These are phyloP conservation scores for Physcomitrellopsis africana DNA, from an alignment of 225 moss, liverwort and hornwort genomes.

Conservation along the genomic window DNA sequence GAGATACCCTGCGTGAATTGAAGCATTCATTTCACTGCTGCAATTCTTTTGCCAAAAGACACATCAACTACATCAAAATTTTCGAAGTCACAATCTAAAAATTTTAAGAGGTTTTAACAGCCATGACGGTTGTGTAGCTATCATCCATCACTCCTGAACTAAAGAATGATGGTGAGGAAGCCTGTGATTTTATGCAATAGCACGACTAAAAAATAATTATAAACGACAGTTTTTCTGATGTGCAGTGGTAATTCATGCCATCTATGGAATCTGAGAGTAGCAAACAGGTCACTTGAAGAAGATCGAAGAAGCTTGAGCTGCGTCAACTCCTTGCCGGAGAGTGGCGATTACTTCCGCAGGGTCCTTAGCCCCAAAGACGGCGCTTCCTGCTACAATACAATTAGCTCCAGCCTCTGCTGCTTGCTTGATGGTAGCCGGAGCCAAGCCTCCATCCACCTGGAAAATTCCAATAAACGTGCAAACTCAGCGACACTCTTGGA, in stretches of 20 bases:
- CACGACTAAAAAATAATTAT: too few relatives aligned
- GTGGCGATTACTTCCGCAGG: constrained; percentile 73
- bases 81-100: too few relatives aligned
- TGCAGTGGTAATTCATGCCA: neutral
- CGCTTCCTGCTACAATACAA: constrained; percentile 91
- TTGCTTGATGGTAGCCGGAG: constrained; percentile 84
- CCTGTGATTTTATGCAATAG: too few relatives aligned
- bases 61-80: too few relatives aligned
- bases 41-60: too few relatives aligned
- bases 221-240: too few relatives aligned
- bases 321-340: constrained; percentile 64
- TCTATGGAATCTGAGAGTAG: neutral
- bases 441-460: constrained; percentile 96
- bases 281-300: constrained; percentile 29
- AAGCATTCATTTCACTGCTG: too few relatives aligned
- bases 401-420: constrained; percentile 96
- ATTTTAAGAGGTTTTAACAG: too few relatives aligned
- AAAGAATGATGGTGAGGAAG: too few relatives aligned
- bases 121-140: too few relatives aligned
- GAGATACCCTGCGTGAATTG: too few relatives aligned
- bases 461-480: constrained; percentile 4
- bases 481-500: constrained; percentile 16
- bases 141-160: too few relatives aligned
- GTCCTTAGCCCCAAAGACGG: constrained; percentile 86
- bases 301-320: constrained; percentile 62